Percentiles rank a stretch among this genome's conserved stretches.
Conservation (phyloP, 2,329 filamentous ascomycete species). For the Domatiomyces globalis region DNA sequence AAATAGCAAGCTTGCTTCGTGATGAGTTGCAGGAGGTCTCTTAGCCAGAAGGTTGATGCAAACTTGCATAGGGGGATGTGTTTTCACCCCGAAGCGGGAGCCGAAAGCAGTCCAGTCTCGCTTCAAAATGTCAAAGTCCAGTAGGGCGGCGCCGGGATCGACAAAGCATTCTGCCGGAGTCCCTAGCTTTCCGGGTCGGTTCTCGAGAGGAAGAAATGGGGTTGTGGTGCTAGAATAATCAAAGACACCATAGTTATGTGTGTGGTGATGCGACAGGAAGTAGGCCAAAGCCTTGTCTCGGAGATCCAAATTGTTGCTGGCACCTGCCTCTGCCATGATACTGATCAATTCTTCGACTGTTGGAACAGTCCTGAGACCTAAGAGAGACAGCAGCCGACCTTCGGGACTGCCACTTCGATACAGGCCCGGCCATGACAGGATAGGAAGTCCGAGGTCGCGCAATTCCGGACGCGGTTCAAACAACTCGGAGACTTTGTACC, state of each 20-base stretch:
- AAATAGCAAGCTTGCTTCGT: conserved; percentile 59
- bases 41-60: conserved; percentile 62
- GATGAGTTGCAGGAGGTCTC: conserved; percentile 53
- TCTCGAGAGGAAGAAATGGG: conserved; percentile 60
- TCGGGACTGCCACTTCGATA: conserved; percentile 55
- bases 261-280: conserved; percentile 65
- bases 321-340: conserved; percentile 55
- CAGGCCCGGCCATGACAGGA: conserved; percentile 70
- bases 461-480: conserved; percentile 65
- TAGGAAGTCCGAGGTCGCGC: conserved; percentile 54
- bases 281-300: conserved; percentile 63
- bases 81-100: conserved; percentile 69
- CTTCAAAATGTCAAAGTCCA: conserved; percentile 68
- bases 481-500: conserved; percentile 61
- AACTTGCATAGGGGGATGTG: conserved; percentile 62
- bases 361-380: conserved; percentile 63
- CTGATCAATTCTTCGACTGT: conserved; percentile 59
- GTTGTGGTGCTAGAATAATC: conserved; percentile 42
- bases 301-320: conserved; percentile 36
- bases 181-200: conserved; percentile 45
- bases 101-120: conserved; percentile 68
- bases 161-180: conserved; percentile 66
- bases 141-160: conserved; percentile 58
- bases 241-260: conserved; percentile 58
- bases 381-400: conserved; percentile 53